Evolutionary conservation across 208 protist species (phyloP), one percentile per base, ranked within the genome.

Genomic region (Trypanosoma lewisi): DNA sequence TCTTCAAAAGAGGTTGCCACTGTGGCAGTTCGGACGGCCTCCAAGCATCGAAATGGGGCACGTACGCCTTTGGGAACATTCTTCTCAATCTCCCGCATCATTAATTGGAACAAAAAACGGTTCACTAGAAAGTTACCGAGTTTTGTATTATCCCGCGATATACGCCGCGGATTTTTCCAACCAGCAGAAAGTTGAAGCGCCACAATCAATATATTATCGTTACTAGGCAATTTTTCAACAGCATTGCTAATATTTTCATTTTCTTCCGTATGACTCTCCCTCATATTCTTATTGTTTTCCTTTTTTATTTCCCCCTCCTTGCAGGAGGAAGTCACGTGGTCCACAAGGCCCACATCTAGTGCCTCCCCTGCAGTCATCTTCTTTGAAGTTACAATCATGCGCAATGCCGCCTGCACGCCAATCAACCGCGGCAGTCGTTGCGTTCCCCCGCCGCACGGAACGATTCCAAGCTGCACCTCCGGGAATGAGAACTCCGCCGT

Each of bases 371-470:
- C 80, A 51, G 63, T 61, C 41, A 95, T 52, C 11, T 73, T 73
- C 33, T 16, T 60, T 45, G 61, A 44, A 23, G 59, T 30, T 7
- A 45, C 51, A 25, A 87, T 80, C 67, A 84, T 79, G 12, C 51
- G 49, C 16, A 87, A 1, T 11, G 83, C 75, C 19, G 73, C 50
- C 6, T 65, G 73, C n/a, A 92, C 63, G 2, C 93, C 89, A 28
- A 91, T 77, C 0, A 79, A 73, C 12, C 81, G 73, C 23, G 87
- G 73, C 9, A 95, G 71, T n/a, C 87, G 64, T 31, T 88, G 85
- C n/a, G 75, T 85, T 23, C 89, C 90, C 9, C 88, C 88, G 50
- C 77, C 84, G 49, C 85, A 87, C 4, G 92, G 89, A 4, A 91
- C 79, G 42, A 95, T 67, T n/a, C 82, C 84, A 9, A 92, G 60